These are phyloP conservation scores for Lasiodiplodia citricola DNA, from an alignment of 2,329 filamentous ascomycete genomes.

Conservation along the genomic window DNA sequence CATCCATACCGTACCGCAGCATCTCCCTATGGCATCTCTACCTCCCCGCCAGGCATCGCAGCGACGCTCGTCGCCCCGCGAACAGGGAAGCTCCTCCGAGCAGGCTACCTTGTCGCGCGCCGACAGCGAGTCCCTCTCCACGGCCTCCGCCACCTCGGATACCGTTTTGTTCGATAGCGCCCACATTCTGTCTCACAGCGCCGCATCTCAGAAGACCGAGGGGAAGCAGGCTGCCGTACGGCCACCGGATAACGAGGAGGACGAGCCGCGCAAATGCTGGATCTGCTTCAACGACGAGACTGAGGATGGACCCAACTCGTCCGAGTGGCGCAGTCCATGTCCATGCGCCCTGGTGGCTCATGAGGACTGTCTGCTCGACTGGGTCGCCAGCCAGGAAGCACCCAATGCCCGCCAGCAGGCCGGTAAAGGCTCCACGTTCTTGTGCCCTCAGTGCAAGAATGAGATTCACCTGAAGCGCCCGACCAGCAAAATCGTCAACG, in stretches of 20 bases:
- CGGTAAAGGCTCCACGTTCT: slow-evolving; percentile 60
- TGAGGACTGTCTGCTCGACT: slow-evolving; percentile 85
- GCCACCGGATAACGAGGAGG: slow-evolving; percentile 35
- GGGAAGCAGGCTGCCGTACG: slow-evolving; percentile 22
- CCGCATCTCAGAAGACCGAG: slow-evolving; percentile 25
- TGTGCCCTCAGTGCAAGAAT: slow-evolving; percentile 89
- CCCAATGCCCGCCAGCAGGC: slow-evolving; percentile 58
- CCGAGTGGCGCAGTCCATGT: slow-evolving; percentile 85
- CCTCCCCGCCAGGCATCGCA: slow-evolving; percentile 45
- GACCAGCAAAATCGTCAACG: slow-evolving; percentile 72
- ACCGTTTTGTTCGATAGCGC: slow-evolving; percentile 50
- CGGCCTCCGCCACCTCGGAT: slow-evolving; percentile 52
- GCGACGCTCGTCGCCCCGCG: slow-evolving; percentile 37
- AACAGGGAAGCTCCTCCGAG: slow-evolving; percentile 30
- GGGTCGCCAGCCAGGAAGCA: slow-evolving; percentile 87
- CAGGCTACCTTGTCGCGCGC: slow-evolving; percentile 33
- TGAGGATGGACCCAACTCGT: slow-evolving; percentile 65
- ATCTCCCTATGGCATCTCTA: slow-evolving; percentile 48
- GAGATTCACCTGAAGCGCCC: slow-evolving; percentile 78
- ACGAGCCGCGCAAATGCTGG: slow-evolving; percentile 65
- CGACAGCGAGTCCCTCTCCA: slow-evolving; percentile 42
- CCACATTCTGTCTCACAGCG: neutral
- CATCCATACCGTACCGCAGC: neutral
- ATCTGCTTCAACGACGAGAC: slow-evolving; percentile 71
- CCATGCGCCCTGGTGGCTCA: slow-evolving; percentile 90